Percentiles rank a stretch among this genome's conserved stretches.
These are phyloP conservation scores for Balakata baccata DNA, from an alignment of 345 rosid species.

Conservation along the genomic window DNA sequence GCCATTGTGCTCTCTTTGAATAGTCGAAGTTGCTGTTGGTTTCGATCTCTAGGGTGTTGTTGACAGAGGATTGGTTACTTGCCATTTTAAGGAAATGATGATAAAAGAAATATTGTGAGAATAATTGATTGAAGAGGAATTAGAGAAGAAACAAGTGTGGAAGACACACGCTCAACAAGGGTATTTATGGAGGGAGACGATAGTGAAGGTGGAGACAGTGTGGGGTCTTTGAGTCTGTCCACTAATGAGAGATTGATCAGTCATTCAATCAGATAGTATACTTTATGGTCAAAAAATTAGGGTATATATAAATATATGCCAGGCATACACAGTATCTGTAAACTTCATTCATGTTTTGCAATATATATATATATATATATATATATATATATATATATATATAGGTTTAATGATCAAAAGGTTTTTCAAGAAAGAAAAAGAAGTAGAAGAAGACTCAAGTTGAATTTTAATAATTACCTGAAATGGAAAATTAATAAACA, in stretches of 20 bases:
- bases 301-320: too few species aligned
- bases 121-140: slow-evolving; percentile 7
- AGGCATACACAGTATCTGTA: too few species aligned
- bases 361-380: too few species aligned
- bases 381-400: too few species aligned
- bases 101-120: background rate
- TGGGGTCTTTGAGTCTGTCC: slow-evolving; percentile 30
- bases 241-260: slow-evolving; percentile 25
- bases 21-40: slow-evolving; percentile 43
- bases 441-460: too few species aligned
- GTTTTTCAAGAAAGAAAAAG: too few species aligned
- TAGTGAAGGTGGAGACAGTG: slow-evolving; percentile 30
- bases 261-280: background rate
- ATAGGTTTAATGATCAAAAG: too few species aligned
- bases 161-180: slow-evolving; percentile 52
- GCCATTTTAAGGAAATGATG: slow-evolving; percentile 26
- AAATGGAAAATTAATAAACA: too few species aligned
- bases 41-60: slow-evolving; percentile 26
- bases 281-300: background rate
- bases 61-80: slow-evolving; percentile 28
- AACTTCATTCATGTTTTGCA: too few species aligned
- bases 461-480: too few species aligned
- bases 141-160: slow-evolving; percentile 41
- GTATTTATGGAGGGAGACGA: slow-evolving; percentile 44
- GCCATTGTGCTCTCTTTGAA: slow-evolving; percentile 88